These are phyloP conservation scores for Capsicum chinense DNA, from an alignment of 257 asterid genomes.

Conservation along the genomic window DNA sequence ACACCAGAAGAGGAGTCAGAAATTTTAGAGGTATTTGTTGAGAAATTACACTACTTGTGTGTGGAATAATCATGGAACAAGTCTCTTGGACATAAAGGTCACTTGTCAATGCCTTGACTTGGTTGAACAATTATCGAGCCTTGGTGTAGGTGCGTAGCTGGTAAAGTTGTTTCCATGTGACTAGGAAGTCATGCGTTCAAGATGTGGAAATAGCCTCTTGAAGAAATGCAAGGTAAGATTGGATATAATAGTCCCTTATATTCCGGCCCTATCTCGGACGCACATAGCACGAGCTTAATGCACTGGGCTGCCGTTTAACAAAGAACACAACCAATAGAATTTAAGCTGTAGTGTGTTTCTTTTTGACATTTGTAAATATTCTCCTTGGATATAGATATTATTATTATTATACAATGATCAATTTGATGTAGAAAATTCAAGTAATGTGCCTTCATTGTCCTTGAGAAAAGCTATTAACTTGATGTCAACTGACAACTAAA, in stretches of 20 bases:
- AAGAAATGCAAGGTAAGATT: too few species aligned
- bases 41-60: conserved; percentile 71
- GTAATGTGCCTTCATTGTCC: background rate
- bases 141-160: too few species aligned
- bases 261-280: too few species aligned
- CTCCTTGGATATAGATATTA: background rate
- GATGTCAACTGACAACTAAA: too few species aligned
- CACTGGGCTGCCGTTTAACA: background rate
- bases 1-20: conserved; percentile 89
- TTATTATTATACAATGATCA: background rate
- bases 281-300: too few species aligned
- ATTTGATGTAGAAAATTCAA: background rate
- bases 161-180: too few species aligned
- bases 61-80: conserved; percentile 70
- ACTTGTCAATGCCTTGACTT: conserved; percentile 53
- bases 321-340: background rate
- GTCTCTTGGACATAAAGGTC: conserved; percentile 57
- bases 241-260: too few species aligned
- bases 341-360: background rate
- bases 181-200: too few species aligned
- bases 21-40: conserved; percentile 72
- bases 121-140: background rate
- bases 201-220: too few species aligned
- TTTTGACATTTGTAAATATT: conserved; percentile 8
- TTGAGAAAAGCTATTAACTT: background rate